Evolutionary conservation across 306 rosid genomes (phyloP), one percentile per base, ranked within the genome.

Genomic region (Cicer chorassanicum): DNA sequence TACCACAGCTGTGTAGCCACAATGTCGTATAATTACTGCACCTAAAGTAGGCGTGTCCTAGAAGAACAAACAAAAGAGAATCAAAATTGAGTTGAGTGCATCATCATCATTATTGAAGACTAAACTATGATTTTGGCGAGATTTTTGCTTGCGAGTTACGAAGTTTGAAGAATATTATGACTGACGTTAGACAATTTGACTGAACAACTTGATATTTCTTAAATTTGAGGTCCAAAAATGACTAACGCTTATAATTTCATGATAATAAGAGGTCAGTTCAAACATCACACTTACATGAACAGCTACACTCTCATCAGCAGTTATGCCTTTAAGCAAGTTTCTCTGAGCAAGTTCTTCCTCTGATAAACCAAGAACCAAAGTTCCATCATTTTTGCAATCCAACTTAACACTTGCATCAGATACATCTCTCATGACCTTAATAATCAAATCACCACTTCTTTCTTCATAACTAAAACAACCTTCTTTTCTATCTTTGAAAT

Each of bases 221-320:
- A 29, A 29, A 29, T 29, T 29, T 29, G 3, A 29, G 36, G 5
- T 29, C 36, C 1, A 29, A 29, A 29, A 29, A 3, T 29, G 36
- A 29, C 36, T 29, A 4, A 29, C 36, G 4, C 36, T 29, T 29
- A 29, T 29, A 29, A 29, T 29, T 29, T 29, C 36, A 29, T 29
- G 36, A 29, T 4, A 29, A 74, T 21, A 45, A 42, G 13, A 45
- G 74, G 65, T 29, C 4, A 29, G 36, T 45, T 63, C 19, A 51
- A 64, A 78, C 21, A 34, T 40, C 59, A 76, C 75, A 86, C 91
- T 84, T 83, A 94, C 98, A 85, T 94, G 98, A 75, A 94, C 98
- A 8, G 98, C 90, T 72, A 96, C 97, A 82, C 98, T 94, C 78
- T 94, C 98, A 83, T 94, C 98, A 60, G 98, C 97, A 18, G 98